These are phyloP conservation scores for Orbilia javanica DNA, from an alignment of 2,329 filamentous ascomycete genomes.

Conservation along the genomic window DNA sequence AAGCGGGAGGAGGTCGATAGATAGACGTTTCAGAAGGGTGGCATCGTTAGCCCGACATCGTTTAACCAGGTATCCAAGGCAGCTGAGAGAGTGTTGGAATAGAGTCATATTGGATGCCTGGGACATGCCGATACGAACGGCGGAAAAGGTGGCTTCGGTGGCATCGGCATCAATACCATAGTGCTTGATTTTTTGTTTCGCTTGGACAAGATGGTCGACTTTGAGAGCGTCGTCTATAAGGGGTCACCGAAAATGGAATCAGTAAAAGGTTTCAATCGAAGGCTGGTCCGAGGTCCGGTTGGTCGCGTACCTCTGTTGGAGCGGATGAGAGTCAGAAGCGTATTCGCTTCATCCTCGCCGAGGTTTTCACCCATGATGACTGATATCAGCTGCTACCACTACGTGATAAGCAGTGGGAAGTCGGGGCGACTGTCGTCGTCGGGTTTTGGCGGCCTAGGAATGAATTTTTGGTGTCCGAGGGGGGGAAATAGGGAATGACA, in stretches of 20 bases:
- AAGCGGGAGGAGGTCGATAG: slow-evolving; percentile 77
- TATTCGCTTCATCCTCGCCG: slow-evolving; percentile 55
- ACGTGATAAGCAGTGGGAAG: slow-evolving; percentile 30
- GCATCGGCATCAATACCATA: slow-evolving; percentile 63
- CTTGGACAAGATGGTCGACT: slow-evolving; percentile 49
- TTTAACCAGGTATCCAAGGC: slow-evolving; percentile 87
- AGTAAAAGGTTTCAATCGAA: slow-evolving; percentile 44
- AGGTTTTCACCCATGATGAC: slow-evolving; percentile 54
- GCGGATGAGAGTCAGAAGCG: slow-evolving; percentile 54
- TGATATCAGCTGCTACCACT: slow-evolving; percentile 36
- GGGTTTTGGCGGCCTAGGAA: slow-evolving; percentile 2
- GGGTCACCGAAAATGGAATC: slow-evolving; percentile 49
- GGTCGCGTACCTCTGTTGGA: slow-evolving; percentile 58
- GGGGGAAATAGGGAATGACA: slow-evolving; percentile 3
- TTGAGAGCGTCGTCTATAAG: slow-evolving; percentile 53
- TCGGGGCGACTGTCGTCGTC: slow-evolving; percentile 25
- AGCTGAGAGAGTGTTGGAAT: slow-evolving; percentile 85
- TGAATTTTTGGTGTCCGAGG: slow-evolving; percentile 7
- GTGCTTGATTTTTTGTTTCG: slow-evolving; percentile 56
- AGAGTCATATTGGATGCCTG: slow-evolving; percentile 80
- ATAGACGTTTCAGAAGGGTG: slow-evolving; percentile 75
- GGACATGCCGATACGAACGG: slow-evolving; percentile 78
- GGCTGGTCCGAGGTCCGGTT: slow-evolving; percentile 40
- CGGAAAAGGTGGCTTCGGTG: slow-evolving; percentile 83
- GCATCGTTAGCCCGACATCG: slow-evolving; percentile 87